These are phyloP conservation scores for Euphorbia pulcherrima DNA, from an alignment of 345 rosid genomes.

Conservation along the genomic window DNA sequence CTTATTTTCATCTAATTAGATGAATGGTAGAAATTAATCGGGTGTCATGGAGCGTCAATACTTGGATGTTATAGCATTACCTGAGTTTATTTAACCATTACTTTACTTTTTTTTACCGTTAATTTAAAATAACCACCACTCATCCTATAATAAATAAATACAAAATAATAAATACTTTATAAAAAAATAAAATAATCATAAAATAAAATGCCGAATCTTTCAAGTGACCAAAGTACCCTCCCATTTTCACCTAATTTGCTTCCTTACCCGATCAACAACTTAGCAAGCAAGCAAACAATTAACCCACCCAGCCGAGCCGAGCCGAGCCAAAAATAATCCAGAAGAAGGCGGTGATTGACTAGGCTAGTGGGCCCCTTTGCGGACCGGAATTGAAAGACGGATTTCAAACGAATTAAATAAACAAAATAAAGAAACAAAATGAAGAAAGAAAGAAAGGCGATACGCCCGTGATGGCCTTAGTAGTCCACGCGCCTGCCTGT, in stretches of 20 bases:
- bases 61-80: too few species aligned
- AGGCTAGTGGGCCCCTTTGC: constrained; percentile 26
- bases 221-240: not conserved
- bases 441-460: constrained; percentile 13
- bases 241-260: not conserved
- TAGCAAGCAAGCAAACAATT: too few species aligned
- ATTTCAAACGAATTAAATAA: constrained; percentile 25
- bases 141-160: too few species aligned
- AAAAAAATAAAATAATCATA: too few species aligned
- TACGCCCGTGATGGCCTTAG: constrained; percentile 47
- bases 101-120: too few species aligned
- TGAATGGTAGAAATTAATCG: too few species aligned
- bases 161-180: too few species aligned
- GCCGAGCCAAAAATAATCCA: constrained; percentile 13
- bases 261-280: constrained; percentile 1
- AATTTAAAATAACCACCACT: too few species aligned
- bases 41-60: too few species aligned
- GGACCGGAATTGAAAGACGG: constrained; percentile 33
- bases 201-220: not conserved
- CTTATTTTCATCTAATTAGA: too few species aligned
- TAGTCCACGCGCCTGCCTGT: constrained; percentile 44
- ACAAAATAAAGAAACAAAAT: constrained; percentile 8
- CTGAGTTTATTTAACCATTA: too few species aligned
- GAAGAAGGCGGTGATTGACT: constrained; percentile 36
- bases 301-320: constrained; percentile 16